These are phyloP conservation scores for Sphaerostilbella broomeana DNA, from an alignment of 2,329 filamentous ascomycete genomes.

Conservation along the genomic window DNA sequence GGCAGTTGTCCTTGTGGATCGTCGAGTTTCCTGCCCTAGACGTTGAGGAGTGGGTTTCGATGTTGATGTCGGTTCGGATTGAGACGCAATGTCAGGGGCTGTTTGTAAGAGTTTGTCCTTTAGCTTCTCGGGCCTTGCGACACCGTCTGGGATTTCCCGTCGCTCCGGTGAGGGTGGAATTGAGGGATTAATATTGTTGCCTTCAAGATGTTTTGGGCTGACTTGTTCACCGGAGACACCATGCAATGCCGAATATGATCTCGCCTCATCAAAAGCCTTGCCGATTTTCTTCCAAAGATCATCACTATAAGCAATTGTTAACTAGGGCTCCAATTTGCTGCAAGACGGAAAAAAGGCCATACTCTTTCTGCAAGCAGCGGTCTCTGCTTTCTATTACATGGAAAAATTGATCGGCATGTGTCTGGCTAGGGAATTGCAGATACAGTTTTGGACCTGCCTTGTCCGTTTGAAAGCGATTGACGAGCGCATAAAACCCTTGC, in stretches of 20 bases:
- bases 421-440: slow-evolving; percentile 23
- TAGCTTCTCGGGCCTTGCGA: slow-evolving; percentile 16
- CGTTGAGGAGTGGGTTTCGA: neutral
- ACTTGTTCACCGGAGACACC: neutral
- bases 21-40: slow-evolving; percentile 18
- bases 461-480: slow-evolving; percentile 18
- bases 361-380: too few species aligned
- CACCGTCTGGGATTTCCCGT: neutral
- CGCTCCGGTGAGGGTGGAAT: too few species aligned
- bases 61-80: neutral
- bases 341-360: too few species aligned
- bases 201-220: neutral
- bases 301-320: neutral
- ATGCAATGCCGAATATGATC: neutral
- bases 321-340: neutral
- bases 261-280: slow-evolving; percentile 9
- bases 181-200: neutral
- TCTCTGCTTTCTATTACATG: too few species aligned
- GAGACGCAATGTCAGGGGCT: neutral
- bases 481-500: slow-evolving; percentile 15
- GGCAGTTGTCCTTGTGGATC: slow-evolving; percentile 20
- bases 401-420: neutral
- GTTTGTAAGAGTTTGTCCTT: slow-evolving; percentile 22
- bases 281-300: slow-evolving; percentile 1
- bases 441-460: slow-evolving; percentile 12